Evolutionary conservation across 257 asterid species (phyloP).

Genomic region (Rhazya stricta): DNA sequence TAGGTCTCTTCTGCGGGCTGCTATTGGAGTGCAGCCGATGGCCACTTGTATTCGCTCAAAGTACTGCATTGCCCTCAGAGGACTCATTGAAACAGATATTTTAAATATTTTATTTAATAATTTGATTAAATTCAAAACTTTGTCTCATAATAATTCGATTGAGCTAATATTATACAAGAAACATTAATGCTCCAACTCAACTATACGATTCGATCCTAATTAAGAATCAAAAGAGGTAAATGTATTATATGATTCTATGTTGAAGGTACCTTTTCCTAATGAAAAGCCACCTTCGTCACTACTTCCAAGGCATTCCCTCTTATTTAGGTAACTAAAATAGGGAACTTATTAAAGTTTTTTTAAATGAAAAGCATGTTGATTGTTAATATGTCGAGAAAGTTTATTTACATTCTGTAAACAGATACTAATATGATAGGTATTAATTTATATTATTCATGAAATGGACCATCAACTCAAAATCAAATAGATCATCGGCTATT

Average conservation of each 20-base stretch:
- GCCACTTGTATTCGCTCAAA: slow-evolving; percentile 6
- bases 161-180: no score
- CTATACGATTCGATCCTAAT: background rate
- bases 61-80: slow-evolving; percentile 11
- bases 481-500: no score
- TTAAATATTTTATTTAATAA: background rate
- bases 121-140: no score
- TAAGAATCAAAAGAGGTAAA: background rate
- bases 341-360: background rate
- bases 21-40: slow-evolving; percentile 10
- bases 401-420: no score
- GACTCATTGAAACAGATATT: background rate
- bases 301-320: background rate
- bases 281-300: background rate
- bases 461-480: no score
- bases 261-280: no score
- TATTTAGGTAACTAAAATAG: background rate
- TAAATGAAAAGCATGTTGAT: background rate
- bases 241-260: background rate
- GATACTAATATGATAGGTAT: no score
- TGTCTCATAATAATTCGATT: no score
- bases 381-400: no score
- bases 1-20: slow-evolving; percentile 3
- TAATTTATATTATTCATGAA: no score
- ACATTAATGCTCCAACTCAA: no score